Base-by-base conservation (phyloP, 1,284 basidiomycete genomes). In the Pterula multifida region DNA sequence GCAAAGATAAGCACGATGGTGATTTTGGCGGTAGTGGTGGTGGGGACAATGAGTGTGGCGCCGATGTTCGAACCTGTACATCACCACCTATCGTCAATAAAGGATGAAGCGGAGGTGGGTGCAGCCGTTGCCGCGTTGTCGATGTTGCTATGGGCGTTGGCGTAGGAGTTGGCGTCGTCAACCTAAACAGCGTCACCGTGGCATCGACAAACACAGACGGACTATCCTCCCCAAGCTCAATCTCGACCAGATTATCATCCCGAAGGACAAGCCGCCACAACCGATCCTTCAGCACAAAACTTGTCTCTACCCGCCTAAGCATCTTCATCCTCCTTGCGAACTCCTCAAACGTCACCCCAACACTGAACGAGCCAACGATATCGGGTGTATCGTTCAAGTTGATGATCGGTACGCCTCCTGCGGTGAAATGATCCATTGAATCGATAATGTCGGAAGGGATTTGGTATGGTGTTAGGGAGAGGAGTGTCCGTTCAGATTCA, bases 221-320 rank as follows among this genome's bases (percentile, higher is more conserved):
- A 42, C 39, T 42, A 42, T 42, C 39, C 17, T 42, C 39, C 39
- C 39, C 39, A n/a, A 42, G 39, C 39, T 42, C 39, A 9, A 42
- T 9, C 39, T 42, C 39, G 9, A 6, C 6, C 6, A 42, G 9
- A 22, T 42, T 42, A 6, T 42, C 39, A 19, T 42, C 39, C 39
- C 39, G 9, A n/a, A 42, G 4, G 9, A 42, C 39, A n/a, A 42
- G 4, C 39, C 39, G 9, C 39, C 39, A 42, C 9, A 42, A 17
- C 39, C 39, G 9, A 6, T 42, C n/a, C 13, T 19, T n/a, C 6
- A 6, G 9, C 13, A 42, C 21, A 42, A 42, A 42, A n/a, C n/a
- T 42, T 17, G 39, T 42, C 39, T 42, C 39, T 42, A 42, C 39
- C 39, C 17, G 9, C 39, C 21, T 42, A 6, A 42, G 39, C n/a